phyloP scores from a whole-genome alignment of 257 asterid genomes.

The Prunella vulgaris region DNA sequence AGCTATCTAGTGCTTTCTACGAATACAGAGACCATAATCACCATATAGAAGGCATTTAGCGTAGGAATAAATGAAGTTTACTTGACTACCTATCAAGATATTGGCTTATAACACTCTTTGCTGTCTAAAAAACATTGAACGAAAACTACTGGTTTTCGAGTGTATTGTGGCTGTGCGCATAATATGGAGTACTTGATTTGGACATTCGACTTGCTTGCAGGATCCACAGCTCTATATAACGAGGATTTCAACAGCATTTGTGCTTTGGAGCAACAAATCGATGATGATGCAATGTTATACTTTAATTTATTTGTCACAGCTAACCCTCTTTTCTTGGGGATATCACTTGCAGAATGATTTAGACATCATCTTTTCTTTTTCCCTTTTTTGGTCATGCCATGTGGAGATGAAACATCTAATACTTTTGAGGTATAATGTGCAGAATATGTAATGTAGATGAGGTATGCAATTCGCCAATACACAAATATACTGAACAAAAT shows the following conservation, averaged over 20 bases:
- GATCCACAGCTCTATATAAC: not conserved
- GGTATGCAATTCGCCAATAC: not conserved
- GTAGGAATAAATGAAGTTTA: not conserved
- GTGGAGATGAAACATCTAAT: constrained; percentile 2
- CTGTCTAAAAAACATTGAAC: not conserved
- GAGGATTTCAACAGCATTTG: constrained; percentile 14
- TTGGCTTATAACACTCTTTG: not conserved
- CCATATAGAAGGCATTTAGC: not conserved
- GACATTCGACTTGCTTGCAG: constrained; percentile 21
- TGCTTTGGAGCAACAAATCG: constrained; percentile 9
- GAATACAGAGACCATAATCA: not conserved
- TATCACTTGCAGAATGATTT: constrained; percentile 18
- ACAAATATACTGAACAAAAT: not conserved
- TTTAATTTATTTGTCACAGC: constrained; percentile 20
- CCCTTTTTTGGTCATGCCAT: constrained; percentile 8
- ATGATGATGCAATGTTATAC: constrained; percentile 15
- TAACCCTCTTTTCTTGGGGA: constrained; percentile 7
- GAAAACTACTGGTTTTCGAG: not conserved
- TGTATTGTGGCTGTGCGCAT: not conserved
- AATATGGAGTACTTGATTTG: not conserved
- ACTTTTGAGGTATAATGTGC: not conserved
- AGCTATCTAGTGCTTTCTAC: not conserved
- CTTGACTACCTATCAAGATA: not conserved
- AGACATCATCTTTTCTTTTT: constrained; percentile 16
- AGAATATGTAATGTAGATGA: constrained; percentile 5